A percentile compares a stretch with the other conserved stretches of the same genome.
Evolutionary conservation across 495 filamentous ascomycete genomes (phyloP).

Genomic region (Friedmanniomyces endolithicus): DNA sequence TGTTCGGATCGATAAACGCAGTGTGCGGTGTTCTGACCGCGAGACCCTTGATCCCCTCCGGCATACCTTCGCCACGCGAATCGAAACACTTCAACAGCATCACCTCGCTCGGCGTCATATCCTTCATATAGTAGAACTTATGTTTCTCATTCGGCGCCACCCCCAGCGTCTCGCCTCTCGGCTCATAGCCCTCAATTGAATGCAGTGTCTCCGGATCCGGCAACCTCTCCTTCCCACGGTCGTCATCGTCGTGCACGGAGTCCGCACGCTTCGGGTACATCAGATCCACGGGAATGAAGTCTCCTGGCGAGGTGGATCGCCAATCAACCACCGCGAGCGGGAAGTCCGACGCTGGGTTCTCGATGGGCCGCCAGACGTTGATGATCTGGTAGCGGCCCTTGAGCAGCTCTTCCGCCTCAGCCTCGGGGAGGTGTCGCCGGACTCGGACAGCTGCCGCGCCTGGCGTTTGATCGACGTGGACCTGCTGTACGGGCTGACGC

Average conservation of each 20-base stretch:
- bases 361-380: slow-evolving; percentile 69
- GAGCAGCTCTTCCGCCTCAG: slow-evolving; percentile 48
- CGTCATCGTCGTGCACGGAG: slow-evolving; percentile 20
- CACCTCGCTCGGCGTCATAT: slow-evolving; percentile 33
- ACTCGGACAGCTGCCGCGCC: slow-evolving; percentile 27
- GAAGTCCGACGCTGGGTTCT: slow-evolving; percentile 31
- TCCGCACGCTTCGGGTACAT: slow-evolving; percentile 27
- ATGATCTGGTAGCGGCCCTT: slow-evolving; percentile 61
- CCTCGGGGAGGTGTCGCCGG: slow-evolving; percentile 30
- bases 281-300: slow-evolving; percentile 28
- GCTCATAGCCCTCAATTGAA: slow-evolving; percentile 27
- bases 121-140: slow-evolving; percentile 30
- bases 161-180: slow-evolving; percentile 27
- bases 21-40: slow-evolving; percentile 32
- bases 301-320: slow-evolving; percentile 25
- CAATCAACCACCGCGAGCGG: slow-evolving; percentile 31
- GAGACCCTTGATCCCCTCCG: slow-evolving; percentile 22
- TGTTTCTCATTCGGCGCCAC: slow-evolving; percentile 28
- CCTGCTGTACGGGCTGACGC: slow-evolving; percentile 31
- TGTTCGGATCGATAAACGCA: slow-evolving; percentile 29
- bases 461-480: slow-evolving; percentile 32
- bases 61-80: slow-evolving; percentile 25
- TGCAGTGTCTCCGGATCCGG: slow-evolving; percentile 15
- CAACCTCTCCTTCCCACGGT: slow-evolving; percentile 28
- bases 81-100: slow-evolving; percentile 33